Conservation (phyloP, 495 filamentous ascomycete species). For the Hyaloscypha bicolor region DNA sequence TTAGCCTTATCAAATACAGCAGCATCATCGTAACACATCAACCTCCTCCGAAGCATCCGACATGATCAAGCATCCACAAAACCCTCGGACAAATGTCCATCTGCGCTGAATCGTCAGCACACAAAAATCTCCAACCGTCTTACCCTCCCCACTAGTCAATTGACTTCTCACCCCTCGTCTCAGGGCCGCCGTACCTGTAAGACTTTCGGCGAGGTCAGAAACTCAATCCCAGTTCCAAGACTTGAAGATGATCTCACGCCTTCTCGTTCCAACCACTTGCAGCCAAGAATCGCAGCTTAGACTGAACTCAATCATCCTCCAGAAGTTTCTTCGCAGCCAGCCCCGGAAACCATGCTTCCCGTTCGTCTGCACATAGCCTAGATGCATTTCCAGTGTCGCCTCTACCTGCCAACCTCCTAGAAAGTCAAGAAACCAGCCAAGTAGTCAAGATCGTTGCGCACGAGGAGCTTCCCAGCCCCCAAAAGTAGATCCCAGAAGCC, state of each 20-base stretch:
- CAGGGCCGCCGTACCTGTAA: neutral
- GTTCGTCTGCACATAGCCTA: neutral
- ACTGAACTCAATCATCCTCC: too few species aligned
- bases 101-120: neutral
- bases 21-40: neutral
- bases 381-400: neutral
- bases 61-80: neutral
- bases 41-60: neutral
- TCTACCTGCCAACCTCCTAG: neutral
- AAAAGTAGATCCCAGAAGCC: conserved; percentile 3
- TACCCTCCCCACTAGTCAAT: too few species aligned
- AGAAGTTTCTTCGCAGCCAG: neutral
- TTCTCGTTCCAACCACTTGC: neutral
- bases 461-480: conserved; percentile 7
- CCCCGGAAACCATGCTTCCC: neutral
- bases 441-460: neutral
- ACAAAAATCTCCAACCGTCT: neutral
- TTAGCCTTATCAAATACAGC: neutral
- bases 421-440: neutral
- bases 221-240: neutral
- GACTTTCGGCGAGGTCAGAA: neutral
- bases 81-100: neutral
- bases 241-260: neutral
- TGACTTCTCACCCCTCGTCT: too few species aligned
- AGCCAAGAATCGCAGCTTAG: neutral